These are phyloP conservation scores for Heterobasidion occidentale DNA, from an alignment of 1,284 basidiomycete genomes.

Conservation along the genomic window DNA sequence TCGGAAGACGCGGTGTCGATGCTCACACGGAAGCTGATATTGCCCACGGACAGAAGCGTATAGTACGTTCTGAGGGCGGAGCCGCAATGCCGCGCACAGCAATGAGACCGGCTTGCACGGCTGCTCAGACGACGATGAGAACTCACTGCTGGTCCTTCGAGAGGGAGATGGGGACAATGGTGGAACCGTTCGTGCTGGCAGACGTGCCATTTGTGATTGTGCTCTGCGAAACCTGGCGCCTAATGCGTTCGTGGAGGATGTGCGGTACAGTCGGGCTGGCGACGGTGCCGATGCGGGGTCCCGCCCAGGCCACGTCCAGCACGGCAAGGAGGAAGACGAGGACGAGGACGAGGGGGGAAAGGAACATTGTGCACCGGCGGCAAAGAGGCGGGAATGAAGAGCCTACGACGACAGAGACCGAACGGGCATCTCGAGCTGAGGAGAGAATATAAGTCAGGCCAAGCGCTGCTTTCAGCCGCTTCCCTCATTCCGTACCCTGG, in stretches of 20 bases:
- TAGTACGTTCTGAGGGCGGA: slow-evolving; percentile 50
- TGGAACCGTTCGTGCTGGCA: slow-evolving; percentile 14
- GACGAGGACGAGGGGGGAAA: slow-evolving; percentile 8
- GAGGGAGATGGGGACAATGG: slow-evolving; percentile 19
- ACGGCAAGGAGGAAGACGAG: slow-evolving; percentile 12
- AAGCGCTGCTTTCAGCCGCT: too few species aligned
- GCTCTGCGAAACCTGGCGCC: slow-evolving; percentile 13
- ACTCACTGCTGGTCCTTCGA: slow-evolving; percentile 25
- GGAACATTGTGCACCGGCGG: slow-evolving; percentile 12
- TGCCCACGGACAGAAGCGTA: slow-evolving; percentile 47
- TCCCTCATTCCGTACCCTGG: background rate
- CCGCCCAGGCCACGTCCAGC: slow-evolving; percentile 12
- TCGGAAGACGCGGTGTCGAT: slow-evolving; percentile 75
- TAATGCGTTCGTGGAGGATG: slow-evolving; percentile 12
- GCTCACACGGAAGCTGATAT: slow-evolving; percentile 58
- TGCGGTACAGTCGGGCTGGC: slow-evolving; percentile 10
- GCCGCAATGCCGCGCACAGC: too few species aligned
- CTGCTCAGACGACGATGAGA: background rate
- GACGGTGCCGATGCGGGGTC: background rate
- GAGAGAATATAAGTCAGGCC: background rate
- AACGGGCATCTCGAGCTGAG: background rate
- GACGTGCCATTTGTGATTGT: slow-evolving; percentile 10
- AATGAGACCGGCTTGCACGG: background rate
- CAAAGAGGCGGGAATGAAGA: background rate
- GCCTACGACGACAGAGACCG: background rate